Evolutionary conservation across 139 green algal species (phyloP).

Genomic region (Tetradesmus lagerheimii): DNA sequence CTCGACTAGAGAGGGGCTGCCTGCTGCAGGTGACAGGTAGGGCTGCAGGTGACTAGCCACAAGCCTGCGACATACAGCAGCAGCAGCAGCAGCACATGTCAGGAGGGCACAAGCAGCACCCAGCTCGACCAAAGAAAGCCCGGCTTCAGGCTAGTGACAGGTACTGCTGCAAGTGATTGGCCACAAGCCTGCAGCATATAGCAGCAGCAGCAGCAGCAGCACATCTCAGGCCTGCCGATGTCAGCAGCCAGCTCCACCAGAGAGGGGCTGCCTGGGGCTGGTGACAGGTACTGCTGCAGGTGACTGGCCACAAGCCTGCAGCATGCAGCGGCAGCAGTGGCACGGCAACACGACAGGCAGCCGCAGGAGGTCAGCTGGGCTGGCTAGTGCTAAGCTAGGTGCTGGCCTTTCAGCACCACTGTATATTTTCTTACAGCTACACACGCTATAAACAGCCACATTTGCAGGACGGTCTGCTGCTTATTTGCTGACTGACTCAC

Average conservation of each 20-base stretch:
- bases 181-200: neutral
- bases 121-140: too few relatives aligned
- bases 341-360: neutral
- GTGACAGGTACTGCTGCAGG: neutral
- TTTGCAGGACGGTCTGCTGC: too few relatives aligned
- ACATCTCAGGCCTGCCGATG: too few relatives aligned
- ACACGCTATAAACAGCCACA: neutral
- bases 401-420: too few relatives aligned
- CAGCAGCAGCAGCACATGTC: neutral
- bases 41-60: too few relatives aligned
- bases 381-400: too few relatives aligned
- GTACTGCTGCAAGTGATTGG: too few relatives aligned
- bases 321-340: neutral
- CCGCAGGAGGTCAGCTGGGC: neutral
- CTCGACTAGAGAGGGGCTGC: too few relatives aligned
- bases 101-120: neutral
- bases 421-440: too few relatives aligned
- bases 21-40: too few relatives aligned
- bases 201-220: neutral
- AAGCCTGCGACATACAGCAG: neutral
- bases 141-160: neutral
- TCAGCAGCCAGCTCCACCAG: neutral
- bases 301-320: neutral
- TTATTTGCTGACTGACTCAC: neutral
- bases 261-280: too few relatives aligned